Evolutionary conservation across 768 basidiomycete genomes (phyloP).

Genomic region (Lactarius akahatsu): DNA sequence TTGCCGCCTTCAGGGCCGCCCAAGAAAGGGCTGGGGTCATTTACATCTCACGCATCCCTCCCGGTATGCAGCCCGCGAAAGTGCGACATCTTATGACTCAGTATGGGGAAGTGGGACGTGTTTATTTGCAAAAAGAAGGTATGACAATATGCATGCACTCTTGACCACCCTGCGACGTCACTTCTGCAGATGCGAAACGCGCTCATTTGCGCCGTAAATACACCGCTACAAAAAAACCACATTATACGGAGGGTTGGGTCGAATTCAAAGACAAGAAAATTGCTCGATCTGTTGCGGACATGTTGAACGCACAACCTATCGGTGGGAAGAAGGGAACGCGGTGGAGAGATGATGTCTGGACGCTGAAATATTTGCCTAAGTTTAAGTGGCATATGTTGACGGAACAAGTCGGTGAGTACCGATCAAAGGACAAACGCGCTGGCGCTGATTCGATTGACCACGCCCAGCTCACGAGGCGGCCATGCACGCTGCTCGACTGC

Average conservation of each 20-base stretch:
- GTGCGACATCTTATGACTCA: constrained; percentile 90
- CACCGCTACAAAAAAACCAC: constrained; percentile 79
- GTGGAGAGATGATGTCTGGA: constrained; percentile 98
- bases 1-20: constrained; percentile 70
- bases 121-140: constrained; percentile 95
- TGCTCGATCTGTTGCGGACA: constrained; percentile 85
- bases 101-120: constrained; percentile 87
- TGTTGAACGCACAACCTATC: constrained; percentile 95
- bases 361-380: constrained; percentile 96
- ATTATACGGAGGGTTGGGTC: constrained; percentile 97
- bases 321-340: constrained; percentile 89
- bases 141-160: constrained; percentile 27
- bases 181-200: constrained; percentile 69
- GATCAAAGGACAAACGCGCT: background rate
- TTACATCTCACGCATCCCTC: constrained; percentile 95
- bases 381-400: constrained; percentile 99
- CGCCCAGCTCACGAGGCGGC: constrained; percentile 87
- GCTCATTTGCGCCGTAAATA: constrained; percentile 81
- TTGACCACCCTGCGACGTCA: background rate
- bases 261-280: constrained; percentile 95
- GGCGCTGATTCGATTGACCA: constrained; percentile 1
- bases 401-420: constrained; percentile 89
- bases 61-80: constrained; percentile 96
- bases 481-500: constrained; percentile 82
- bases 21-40: constrained; percentile 81